These are phyloP conservation scores for Microdochium bolleyi DNA, from an alignment of 2,329 filamentous ascomycete genomes.

Conservation along the genomic window DNA sequence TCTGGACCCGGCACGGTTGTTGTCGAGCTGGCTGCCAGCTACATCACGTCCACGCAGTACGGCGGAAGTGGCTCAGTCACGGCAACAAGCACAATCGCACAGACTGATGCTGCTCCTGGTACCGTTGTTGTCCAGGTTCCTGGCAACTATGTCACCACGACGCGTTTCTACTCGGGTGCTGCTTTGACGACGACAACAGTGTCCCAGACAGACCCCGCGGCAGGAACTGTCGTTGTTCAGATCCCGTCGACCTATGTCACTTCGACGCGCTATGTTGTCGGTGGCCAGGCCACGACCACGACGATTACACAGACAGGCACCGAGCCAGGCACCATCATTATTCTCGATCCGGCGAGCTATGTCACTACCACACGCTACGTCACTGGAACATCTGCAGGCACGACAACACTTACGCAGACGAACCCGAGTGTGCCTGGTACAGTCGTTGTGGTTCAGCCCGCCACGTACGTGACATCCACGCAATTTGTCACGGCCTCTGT, in stretches of 20 bases:
- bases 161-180: background rate
- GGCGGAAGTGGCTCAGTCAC: background rate
- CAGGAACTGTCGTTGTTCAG: background rate
- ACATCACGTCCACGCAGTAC: background rate
- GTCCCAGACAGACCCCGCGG: background rate
- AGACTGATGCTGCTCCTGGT: background rate
- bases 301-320: background rate
- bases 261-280: background rate
- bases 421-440: background rate
- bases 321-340: background rate
- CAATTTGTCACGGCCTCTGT: background rate
- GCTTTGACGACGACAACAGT: background rate
- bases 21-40: background rate
- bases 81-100: background rate
- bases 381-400: background rate
- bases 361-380: background rate
- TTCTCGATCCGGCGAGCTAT: background rate
- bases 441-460: background rate
- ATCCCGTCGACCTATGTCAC: background rate
- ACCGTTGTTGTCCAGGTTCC: slow-evolving; percentile 1
- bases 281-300: background rate
- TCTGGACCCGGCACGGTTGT: background rate
- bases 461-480: background rate
- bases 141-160: background rate
- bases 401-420: background rate